phyloP scores from a whole-genome alignment of 2,329 filamentous ascomycete genomes.

The Dendryphion nanum region DNA sequence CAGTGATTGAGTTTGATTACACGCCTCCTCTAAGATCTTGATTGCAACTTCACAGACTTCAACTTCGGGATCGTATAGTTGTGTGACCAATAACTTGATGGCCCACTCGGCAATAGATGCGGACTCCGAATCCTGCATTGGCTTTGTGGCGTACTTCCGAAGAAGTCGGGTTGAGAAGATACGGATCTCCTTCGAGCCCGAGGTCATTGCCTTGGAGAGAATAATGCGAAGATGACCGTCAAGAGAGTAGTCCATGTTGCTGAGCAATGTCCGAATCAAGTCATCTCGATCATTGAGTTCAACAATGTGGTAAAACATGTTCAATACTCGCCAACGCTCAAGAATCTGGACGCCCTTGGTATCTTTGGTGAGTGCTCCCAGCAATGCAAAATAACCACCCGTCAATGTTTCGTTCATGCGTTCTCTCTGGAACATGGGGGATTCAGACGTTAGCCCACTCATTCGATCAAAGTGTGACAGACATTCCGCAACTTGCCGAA shows the following conservation, averaged over 20 bases:
- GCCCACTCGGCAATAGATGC: constrained; percentile 87
- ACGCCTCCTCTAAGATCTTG: constrained; percentile 95
- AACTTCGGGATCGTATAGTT: constrained; percentile 95
- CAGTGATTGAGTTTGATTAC: constrained; percentile 84
- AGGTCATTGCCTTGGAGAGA: constrained; percentile 88
- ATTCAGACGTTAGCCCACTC: constrained; percentile 69
- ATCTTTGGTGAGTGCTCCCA: constrained; percentile 83
- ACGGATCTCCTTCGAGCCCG: constrained; percentile 84
- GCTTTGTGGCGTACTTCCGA: constrained; percentile 75
- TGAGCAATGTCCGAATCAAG: constrained; percentile 81
- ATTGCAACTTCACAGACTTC: constrained; percentile 95
- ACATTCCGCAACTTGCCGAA: constrained; percentile 93
- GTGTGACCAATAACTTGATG: constrained; percentile 93
- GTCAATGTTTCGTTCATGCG: constrained; percentile 84
- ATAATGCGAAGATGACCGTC: constrained; percentile 85
- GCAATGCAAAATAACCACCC: constrained; percentile 88
- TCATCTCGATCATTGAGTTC: constrained; percentile 89
- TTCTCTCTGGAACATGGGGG: constrained; percentile 84
- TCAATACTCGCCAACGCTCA: constrained; percentile 96
- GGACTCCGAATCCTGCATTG: constrained; percentile 43
- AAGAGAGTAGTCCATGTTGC: constrained; percentile 88
- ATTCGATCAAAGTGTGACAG: constrained; percentile 91
- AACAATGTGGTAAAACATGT: constrained; percentile 99
- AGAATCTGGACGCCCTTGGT: constrained; percentile 81
- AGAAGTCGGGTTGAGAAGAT: constrained; percentile 86